Base-by-base conservation (phyloP, 371 early-diverging fungal genomes). In the Zopfochytrium polystomum region DNA sequence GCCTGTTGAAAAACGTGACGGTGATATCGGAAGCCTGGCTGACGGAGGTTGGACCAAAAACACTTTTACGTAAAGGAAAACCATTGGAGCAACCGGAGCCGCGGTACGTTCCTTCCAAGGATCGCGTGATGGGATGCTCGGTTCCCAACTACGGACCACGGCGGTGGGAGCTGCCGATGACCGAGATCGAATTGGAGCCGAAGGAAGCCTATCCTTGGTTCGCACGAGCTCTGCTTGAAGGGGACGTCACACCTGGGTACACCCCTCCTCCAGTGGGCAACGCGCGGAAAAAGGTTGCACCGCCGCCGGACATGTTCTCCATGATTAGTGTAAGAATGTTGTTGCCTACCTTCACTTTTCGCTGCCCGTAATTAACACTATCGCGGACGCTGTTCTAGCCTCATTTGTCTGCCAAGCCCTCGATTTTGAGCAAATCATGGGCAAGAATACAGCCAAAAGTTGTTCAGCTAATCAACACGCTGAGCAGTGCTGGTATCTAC, bases 1-100 rank as follows among this genome's bases (percentile, higher is more conserved):
- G 84, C 15, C 90, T 86, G 83, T 69, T 93, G 38, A 92, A 90
- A 71, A 88, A 87, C 11, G 78, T 90, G n/a, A 92, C 94, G 0
- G 69, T 76, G 1, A 83, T 94, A 22, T 83, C 87, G 25, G 71
- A 88, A 11, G 80, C 80, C 62, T 96, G 96, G 96, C 71, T 90
- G 42, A 69, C 87, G 4, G 81, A 84, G 25, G 74, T 90, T 35
- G 89, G 85, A 33, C 73, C 79, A 0, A 43, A 52, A 46, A 29
- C 63, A 18, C 52, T 76, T 47, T 60, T 66, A 38, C 51, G 63
- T 3, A 51, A 45, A 20, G 73, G 76, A 11, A 70, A 66, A 32
- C 29, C 79, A 3, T 30, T 79, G 50, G 79, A 79, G 7, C 72
- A 76, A 34, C 81, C 81, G 9, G 70, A 66, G 43, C 81, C 81